Conservation (phyloP, 1,139 yeast species). For the Saccharomyces uvarum region DNA sequence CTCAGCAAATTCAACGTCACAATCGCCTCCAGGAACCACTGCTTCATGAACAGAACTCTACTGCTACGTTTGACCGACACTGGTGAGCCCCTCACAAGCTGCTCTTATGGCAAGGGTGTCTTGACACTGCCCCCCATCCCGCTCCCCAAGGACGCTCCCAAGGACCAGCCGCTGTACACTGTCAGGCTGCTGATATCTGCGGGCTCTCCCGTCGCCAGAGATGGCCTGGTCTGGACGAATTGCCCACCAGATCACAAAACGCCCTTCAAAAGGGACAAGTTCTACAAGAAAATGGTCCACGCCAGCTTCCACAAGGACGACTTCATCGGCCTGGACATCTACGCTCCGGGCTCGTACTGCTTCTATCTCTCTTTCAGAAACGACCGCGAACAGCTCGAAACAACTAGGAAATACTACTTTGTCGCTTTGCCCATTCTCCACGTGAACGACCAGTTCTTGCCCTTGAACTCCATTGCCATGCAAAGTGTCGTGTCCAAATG, state of each 20-base stretch:
- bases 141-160: constrained; percentile 34
- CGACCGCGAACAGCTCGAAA: constrained; percentile 31
- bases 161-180: constrained; percentile 44
- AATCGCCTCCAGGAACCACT: not conserved
- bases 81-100: constrained; percentile 49
- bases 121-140: constrained; percentile 56
- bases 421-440: constrained; percentile 73
- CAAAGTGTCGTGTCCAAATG: constrained; percentile 88
- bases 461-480: constrained; percentile 73
- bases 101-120: constrained; percentile 46
- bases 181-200: constrained; percentile 65
- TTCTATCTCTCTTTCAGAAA: constrained; percentile 51
- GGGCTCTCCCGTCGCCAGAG: constrained; percentile 61
- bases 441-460: constrained; percentile 49
- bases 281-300: constrained; percentile 41
- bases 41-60: constrained; percentile 24
- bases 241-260: constrained; percentile 44
- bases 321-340: constrained; percentile 52
- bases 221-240: constrained; percentile 68
- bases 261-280: constrained; percentile 50
- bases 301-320: constrained; percentile 55
- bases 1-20: not conserved
- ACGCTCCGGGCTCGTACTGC: constrained; percentile 71
- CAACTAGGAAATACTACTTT: constrained; percentile 60
- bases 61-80: constrained; percentile 45